These are phyloP conservation scores for Mucor saturninus DNA, from an alignment of 371 early-diverging fungal genomes.

Conservation along the genomic window DNA sequence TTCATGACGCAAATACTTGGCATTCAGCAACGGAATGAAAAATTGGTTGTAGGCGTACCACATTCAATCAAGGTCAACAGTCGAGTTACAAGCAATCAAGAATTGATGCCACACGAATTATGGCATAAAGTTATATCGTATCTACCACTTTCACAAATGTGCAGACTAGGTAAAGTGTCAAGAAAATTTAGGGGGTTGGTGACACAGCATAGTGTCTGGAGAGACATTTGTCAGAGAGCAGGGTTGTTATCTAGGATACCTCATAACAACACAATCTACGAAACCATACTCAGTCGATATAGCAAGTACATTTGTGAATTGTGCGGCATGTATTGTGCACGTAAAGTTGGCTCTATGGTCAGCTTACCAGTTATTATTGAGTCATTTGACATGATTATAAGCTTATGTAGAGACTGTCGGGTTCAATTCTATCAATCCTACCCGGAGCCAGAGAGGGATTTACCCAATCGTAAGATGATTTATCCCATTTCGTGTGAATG, in stretches of 20 bases:
- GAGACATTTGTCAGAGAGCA: background rate
- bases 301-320: constrained; percentile 1
- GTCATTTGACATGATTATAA: background rate
- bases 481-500: no score
- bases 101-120: background rate
- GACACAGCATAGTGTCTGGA: background rate
- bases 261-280: background rate
- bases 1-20: no score
- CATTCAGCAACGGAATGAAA: no score
- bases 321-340: background rate
- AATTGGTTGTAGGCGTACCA: background rate
- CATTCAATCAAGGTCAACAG: background rate
- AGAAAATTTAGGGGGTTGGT: background rate
- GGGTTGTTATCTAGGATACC: background rate
- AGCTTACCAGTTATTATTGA: background rate
- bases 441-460: background rate
- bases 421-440: background rate
- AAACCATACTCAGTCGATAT: background rate
- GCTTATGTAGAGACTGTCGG: background rate
- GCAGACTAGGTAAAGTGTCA: background rate
- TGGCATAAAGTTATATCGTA: background rate
- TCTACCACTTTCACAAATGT: background rate
- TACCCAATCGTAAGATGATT: background rate
- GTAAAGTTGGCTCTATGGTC: background rate
- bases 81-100: no score